Percentiles rank a stretch among this genome's conserved stretches.
Conservation (phyloP, 2,329 filamentous ascomycete species). For the Claviceps digitariae region DNA sequence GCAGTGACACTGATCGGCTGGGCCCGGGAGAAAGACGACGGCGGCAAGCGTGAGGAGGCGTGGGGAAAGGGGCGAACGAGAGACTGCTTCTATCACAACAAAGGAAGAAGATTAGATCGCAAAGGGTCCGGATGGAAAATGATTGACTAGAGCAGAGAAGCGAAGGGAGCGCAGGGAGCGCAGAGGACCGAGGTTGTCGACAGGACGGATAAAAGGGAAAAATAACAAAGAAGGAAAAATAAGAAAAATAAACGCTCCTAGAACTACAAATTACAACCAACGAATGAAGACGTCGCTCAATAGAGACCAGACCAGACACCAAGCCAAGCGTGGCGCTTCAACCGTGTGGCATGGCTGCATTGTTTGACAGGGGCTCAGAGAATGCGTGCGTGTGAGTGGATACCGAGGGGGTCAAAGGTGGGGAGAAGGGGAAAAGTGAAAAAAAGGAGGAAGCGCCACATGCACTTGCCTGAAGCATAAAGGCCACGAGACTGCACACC, state of each 20-base stretch:
- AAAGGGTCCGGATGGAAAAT: not conserved
- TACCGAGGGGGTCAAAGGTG: not conserved
- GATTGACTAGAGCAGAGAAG: not conserved
- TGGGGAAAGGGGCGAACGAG: not conserved
- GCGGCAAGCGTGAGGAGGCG: not conserved
- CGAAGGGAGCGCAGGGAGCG: not conserved
- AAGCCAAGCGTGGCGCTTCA: not conserved
- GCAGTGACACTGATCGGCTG: not conserved
- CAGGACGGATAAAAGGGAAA: not conserved
- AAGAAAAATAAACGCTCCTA: not conserved
- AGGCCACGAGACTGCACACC: not conserved
- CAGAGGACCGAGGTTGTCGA: not conserved
- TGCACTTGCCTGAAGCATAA: not conserved
- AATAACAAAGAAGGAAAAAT: not conserved
- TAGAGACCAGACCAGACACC: not conserved
- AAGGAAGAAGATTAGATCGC: not conserved
- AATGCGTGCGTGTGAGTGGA: not conserved
- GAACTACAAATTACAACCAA: not conserved
- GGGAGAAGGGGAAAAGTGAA: not conserved
- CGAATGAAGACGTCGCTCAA: not conserved
- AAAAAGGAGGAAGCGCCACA: not conserved
- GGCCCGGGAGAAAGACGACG: too few species aligned
- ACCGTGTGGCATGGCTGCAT: not conserved
- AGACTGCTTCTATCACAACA: slow-evolving; percentile 3
- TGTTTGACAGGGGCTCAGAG: not conserved